phyloP scores from a whole-genome alignment of 140 eudicot genomes.

The Flaveria floridana region DNA sequence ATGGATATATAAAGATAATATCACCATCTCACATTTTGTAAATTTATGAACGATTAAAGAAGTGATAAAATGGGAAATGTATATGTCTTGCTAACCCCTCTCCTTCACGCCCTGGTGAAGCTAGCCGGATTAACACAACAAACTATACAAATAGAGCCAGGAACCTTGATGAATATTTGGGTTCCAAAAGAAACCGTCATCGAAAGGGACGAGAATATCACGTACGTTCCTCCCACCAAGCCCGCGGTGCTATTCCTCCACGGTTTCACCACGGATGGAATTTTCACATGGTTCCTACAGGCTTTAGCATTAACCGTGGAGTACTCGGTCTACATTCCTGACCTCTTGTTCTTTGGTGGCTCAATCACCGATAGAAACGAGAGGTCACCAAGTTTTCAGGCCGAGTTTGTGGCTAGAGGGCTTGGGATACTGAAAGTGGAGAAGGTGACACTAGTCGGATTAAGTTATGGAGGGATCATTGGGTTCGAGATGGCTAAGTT shows the following conservation, averaged over 20 bases:
- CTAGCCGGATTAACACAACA: conserved; percentile 38
- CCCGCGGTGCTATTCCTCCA: conserved; percentile 45
- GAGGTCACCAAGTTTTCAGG: conserved; percentile 43
- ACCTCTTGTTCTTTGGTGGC: conserved; percentile 53
- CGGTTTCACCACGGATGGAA: conserved; percentile 10
- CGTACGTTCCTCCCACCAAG: conserved; percentile 15
- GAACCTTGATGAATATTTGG: conserved; percentile 46
- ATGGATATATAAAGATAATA: neutral
- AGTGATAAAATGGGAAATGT: conserved; percentile 31
- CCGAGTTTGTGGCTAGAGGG: conserved; percentile 46
- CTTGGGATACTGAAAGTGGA: conserved; percentile 39
- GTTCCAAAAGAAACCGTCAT: conserved; percentile 32
- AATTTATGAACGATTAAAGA: neutral
- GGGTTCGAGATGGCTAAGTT: conserved; percentile 48
- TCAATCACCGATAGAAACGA: conserved; percentile 36
- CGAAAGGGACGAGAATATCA: neutral
- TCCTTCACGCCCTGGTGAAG: conserved; percentile 31
- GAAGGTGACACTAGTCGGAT: conserved; percentile 48
- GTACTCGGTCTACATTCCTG: conserved; percentile 40
- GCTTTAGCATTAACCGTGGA: conserved; percentile 12
- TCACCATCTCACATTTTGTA: neutral
- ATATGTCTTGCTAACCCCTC: conserved; percentile 12
- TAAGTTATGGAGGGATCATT: conserved; percentile 57
- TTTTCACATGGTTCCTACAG: conserved; percentile 48
- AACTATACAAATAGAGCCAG: conserved; percentile 41